Conservation (phyloP, 495 filamentous ascomycete species). For the Penicillium arizonense region DNA sequence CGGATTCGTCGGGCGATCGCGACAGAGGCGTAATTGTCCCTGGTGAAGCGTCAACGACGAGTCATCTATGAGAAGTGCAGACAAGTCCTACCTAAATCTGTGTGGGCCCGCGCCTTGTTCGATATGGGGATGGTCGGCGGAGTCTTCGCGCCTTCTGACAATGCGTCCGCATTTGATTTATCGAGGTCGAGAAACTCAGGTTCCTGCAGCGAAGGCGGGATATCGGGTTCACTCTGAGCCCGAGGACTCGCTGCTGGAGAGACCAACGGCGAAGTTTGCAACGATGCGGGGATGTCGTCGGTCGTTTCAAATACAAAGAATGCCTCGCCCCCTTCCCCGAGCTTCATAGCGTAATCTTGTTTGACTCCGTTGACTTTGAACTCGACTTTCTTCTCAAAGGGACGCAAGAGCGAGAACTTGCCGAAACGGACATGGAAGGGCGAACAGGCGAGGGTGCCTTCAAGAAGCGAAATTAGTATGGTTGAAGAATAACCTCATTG, state of each 20-base stretch:
- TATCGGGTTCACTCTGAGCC: conserved; percentile 50
- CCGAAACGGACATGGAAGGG: conserved; percentile 99
- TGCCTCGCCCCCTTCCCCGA: conserved; percentile 95
- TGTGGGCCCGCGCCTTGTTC: conserved; percentile 43
- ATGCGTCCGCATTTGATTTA: conserved; percentile 16
- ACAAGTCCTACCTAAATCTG: conserved; percentile 45
- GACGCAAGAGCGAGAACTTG: conserved; percentile 93
- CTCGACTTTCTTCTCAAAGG: conserved; percentile 98
- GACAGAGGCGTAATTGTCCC: conserved; percentile 63
- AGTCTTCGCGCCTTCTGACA: conserved; percentile 27
- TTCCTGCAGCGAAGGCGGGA: conserved; percentile 64
- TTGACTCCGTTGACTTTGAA: conserved; percentile 91
- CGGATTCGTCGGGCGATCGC: conserved; percentile 56
- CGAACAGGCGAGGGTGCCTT: conserved; percentile 78
- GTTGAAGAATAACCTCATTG: neutral
- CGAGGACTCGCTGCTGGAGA: conserved; percentile 82
- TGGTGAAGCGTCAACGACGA: conserved; percentile 22
- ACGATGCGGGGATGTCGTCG: conserved; percentile 77
- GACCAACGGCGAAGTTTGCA: conserved; percentile 92
- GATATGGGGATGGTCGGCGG: conserved; percentile 33
- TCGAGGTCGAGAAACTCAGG: conserved; percentile 80
- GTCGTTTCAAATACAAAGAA: conserved; percentile 98
- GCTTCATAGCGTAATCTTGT: conserved; percentile 95
- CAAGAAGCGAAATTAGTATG: conserved; percentile 1
- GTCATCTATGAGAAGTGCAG: neutral